phyloP scores from a whole-genome alignment of 805 yeast genomes.

The Sungouiozyma ichnusensis region DNA sequence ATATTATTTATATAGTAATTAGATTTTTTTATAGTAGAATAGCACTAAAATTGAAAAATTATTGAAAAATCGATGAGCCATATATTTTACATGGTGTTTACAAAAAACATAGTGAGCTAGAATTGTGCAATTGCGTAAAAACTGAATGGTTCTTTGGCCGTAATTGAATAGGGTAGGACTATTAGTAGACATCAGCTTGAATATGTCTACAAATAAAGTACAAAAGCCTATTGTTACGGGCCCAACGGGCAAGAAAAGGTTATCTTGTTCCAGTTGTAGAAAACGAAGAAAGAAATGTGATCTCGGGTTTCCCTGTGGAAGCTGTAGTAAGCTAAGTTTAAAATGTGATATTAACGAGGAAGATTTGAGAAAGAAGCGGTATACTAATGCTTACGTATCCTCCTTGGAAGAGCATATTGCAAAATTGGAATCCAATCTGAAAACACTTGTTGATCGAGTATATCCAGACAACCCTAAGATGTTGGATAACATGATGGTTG shows the following conservation, averaged over 20 bases:
- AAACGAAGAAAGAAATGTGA: constrained; percentile 38
- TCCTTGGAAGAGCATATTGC: constrained; percentile 30
- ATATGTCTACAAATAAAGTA: not conserved
- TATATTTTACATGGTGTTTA: too few relatives aligned
- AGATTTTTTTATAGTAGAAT: too few relatives aligned
- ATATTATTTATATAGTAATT: too few relatives aligned
- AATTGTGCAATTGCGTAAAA: not conserved
- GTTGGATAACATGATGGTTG: constrained; percentile 13
- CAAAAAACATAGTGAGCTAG: too few relatives aligned
- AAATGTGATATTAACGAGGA: constrained; percentile 38
- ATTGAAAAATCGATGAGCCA: not conserved
- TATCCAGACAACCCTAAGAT: constrained; percentile 13
- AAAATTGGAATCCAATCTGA: constrained; percentile 20
- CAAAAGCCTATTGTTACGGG: constrained; percentile 2
- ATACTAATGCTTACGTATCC: constrained; percentile 40
- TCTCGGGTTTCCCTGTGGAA: constrained; percentile 38
- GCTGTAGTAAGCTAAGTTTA: constrained; percentile 34
- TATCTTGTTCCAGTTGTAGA: constrained; percentile 29
- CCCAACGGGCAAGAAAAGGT: constrained; percentile 16
- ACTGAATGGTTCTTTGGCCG: too few relatives aligned
- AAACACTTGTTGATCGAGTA: constrained; percentile 15
- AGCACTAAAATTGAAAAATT: not conserved
- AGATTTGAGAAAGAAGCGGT: constrained; percentile 43
- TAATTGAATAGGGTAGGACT: too few relatives aligned
- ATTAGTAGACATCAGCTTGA: not conserved